Percentiles rank a stretch among this genome's conserved stretches.
phyloP scores from a whole-genome alignment of 805 yeast species.

The Lipomyces starkeyi region DNA sequence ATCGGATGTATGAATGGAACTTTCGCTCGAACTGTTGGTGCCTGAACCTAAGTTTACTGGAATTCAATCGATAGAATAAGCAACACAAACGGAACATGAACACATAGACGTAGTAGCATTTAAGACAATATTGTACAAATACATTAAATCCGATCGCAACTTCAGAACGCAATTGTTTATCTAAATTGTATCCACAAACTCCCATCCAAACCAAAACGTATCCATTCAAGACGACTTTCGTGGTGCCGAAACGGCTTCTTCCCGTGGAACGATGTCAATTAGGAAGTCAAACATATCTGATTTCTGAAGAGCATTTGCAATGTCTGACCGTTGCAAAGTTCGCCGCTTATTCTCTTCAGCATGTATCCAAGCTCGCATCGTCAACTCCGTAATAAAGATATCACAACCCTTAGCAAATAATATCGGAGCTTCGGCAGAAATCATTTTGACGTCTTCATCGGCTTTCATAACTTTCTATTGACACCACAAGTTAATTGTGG shows the following conservation, averaged over 20 bases:
- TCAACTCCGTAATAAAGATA: conserved; percentile 91
- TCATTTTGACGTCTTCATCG: conserved; percentile 83
- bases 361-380: conserved; percentile 99
- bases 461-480: conserved; percentile 40
- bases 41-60: not conserved
- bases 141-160: not conserved
- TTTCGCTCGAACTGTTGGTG: not conserved
- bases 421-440: conserved; percentile 97
- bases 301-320: conserved; percentile 92
- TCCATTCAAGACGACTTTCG: conserved; percentile 19
- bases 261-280: conserved; percentile 94
- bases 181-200: not conserved
- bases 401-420: conserved; percentile 98
- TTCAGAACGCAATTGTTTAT: not conserved
- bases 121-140: conserved; percentile 4
- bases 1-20: not conserved
- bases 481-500: not conserved
- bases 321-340: conserved; percentile 91
- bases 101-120: not conserved
- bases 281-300: conserved; percentile 97
- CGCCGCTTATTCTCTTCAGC: conserved; percentile 96
- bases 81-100: not conserved
- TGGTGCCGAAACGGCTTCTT: conserved; percentile 55
- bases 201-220: not conserved
- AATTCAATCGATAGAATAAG: not conserved